Conservation (phyloP, 2,329 filamentous ascomycete species). For the Leptosphaerulina australis region DNA sequence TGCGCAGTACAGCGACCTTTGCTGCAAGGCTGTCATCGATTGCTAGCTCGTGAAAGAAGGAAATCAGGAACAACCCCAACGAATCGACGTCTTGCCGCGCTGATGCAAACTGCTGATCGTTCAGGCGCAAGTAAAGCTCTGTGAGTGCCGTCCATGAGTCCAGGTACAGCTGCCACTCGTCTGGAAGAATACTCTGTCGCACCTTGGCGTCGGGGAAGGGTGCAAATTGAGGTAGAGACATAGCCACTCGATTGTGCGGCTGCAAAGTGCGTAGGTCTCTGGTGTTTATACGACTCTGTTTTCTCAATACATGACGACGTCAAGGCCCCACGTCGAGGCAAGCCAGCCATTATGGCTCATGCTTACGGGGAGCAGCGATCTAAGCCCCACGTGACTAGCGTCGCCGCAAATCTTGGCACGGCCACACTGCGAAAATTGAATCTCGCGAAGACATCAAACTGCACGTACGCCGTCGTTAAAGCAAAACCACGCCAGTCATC, state of each 20-base stretch:
- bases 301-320: constrained; percentile 19
- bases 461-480: constrained; percentile 38
- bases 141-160: constrained; percentile 76
- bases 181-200: constrained; percentile 67
- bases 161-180: constrained; percentile 79
- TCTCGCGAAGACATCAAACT: constrained; percentile 25
- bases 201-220: constrained; percentile 74
- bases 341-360: constrained; percentile 39
- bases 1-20: constrained; percentile 62
- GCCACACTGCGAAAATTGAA: constrained; percentile 23
- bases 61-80: constrained; percentile 66
- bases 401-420: constrained; percentile 3
- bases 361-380: constrained; percentile 6
- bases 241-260: constrained; percentile 23
- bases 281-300: constrained; percentile 9
- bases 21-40: constrained; percentile 34
- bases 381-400: background rate
- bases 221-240: constrained; percentile 72
- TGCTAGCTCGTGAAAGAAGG: constrained; percentile 66
- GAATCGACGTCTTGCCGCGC: constrained; percentile 63
- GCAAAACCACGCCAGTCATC: constrained; percentile 55
- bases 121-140: constrained; percentile 66
- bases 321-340: constrained; percentile 20
- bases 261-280: background rate
- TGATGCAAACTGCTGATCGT: constrained; percentile 61